These are phyloP conservation scores for Colletotrichum incanum DNA, from an alignment of 2,329 filamentous ascomycete genomes.

Conservation along the genomic window DNA sequence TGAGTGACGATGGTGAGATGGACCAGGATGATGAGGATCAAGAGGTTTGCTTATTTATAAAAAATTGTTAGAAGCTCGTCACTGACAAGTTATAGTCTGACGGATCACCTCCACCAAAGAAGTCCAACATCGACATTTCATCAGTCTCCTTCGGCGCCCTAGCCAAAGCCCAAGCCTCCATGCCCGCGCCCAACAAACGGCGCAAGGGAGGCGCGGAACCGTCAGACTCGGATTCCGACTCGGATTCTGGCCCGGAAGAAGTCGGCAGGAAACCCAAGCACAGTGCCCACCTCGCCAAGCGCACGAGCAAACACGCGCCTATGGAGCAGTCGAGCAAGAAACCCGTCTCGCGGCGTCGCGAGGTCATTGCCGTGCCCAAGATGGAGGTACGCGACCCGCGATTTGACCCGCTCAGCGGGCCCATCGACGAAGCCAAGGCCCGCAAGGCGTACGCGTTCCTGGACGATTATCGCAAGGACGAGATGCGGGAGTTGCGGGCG, in stretches of 20 bases:
- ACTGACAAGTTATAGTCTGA: slow-evolving; percentile 50
- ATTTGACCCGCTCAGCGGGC: slow-evolving; percentile 78
- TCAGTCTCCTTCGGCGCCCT: slow-evolving; percentile 91
- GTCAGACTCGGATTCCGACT: slow-evolving; percentile 48
- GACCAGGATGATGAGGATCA: slow-evolving; percentile 50
- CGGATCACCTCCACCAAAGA: slow-evolving; percentile 40
- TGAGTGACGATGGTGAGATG: slow-evolving; percentile 51
- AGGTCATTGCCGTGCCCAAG: slow-evolving; percentile 77
- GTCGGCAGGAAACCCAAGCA: slow-evolving; percentile 49
- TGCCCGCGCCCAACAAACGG: slow-evolving; percentile 60
- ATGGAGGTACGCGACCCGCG: slow-evolving; percentile 83
- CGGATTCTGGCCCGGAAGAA: slow-evolving; percentile 50
- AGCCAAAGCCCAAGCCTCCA: slow-evolving; percentile 84
- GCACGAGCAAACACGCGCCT: slow-evolving; percentile 89
- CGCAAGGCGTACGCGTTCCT: slow-evolving; percentile 89
- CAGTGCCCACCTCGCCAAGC: slow-evolving; percentile 55
- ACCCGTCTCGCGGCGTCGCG: slow-evolving; percentile 85
- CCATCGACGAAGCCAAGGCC: slow-evolving; percentile 70
- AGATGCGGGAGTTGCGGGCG: slow-evolving; percentile 82
- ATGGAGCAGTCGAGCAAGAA: slow-evolving; percentile 86
- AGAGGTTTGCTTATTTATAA: slow-evolving; percentile 42
- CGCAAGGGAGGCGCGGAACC: slow-evolving; percentile 49
- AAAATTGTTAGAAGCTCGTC: neutral
- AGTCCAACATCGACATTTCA: slow-evolving; percentile 62
- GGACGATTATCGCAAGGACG: slow-evolving; percentile 86